Evolutionary conservation across 2,329 filamentous ascomycete species (phyloP).

Genomic region (Colletotrichum filicis): DNA sequence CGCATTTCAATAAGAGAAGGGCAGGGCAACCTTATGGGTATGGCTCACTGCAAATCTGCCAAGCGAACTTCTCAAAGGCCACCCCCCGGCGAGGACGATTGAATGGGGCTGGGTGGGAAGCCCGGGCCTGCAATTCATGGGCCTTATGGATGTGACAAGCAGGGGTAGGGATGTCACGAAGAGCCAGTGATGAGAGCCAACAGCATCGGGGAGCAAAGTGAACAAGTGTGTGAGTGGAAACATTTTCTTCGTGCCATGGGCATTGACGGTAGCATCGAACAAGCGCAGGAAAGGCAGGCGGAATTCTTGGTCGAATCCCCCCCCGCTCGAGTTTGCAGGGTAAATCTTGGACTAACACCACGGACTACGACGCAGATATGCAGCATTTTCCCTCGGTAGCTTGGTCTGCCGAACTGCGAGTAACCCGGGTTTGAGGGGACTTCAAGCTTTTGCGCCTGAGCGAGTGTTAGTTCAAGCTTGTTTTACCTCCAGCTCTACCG

Average conservation of each 20-base stretch:
- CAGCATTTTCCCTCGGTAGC: neutral
- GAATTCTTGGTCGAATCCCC: constrained; percentile 19
- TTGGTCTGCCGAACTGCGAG: neutral
- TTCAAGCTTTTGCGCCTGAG: neutral
- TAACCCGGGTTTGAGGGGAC: neutral
- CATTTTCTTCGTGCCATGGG: too few relatives aligned
- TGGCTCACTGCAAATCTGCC: neutral
- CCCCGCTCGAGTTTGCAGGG: constrained; percentile 6
- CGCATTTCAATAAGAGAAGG: neutral
- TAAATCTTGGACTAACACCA: constrained; percentile 20
- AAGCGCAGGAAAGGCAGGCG: neutral
- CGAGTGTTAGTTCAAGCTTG: neutral
- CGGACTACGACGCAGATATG: neutral
- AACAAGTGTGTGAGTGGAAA: constrained; percentile 22
- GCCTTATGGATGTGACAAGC: constrained; percentile 15
- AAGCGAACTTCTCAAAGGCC: neutral
- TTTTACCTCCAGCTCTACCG: constrained; percentile 8
- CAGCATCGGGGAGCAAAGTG: neutral
- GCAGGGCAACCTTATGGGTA: neutral
- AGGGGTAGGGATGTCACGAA: constrained; percentile 17
- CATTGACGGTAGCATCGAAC: neutral
- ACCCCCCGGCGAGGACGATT: neutral
- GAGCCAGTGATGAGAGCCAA: neutral
- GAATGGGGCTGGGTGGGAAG: constrained; percentile 23
- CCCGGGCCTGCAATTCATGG: constrained; percentile 23